These are phyloP conservation scores for Spergularia azorica DNA, from an alignment of 179 eudicot species.

Conservation along the genomic window DNA sequence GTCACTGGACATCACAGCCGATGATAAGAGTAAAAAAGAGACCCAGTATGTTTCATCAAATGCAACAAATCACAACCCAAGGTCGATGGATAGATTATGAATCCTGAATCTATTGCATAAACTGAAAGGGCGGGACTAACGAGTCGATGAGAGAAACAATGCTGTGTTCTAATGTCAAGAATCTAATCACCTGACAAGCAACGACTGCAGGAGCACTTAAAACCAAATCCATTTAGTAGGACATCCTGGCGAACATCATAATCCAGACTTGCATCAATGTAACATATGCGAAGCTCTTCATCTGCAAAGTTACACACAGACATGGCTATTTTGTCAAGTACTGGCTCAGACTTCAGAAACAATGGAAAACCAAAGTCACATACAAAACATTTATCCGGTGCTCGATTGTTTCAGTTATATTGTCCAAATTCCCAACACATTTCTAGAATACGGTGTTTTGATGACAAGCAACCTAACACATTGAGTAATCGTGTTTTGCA, in stretches of 20 bases:
- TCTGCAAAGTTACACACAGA: slow-evolving; percentile 39
- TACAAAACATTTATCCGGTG: no score
- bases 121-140: background rate
- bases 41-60: no score
- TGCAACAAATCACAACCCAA: no score
- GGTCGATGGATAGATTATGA: background rate
- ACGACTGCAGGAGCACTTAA: slow-evolving; percentile 66
- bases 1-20: no score
- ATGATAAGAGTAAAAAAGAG: no score
- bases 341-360: slow-evolving; percentile 3
- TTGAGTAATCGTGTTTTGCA: no score
- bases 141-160: background rate
- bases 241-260: slow-evolving; percentile 62
- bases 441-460: no score
- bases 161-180: background rate
- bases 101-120: background rate
- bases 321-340: background rate
- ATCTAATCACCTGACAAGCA: slow-evolving; percentile 65
- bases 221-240: slow-evolving; percentile 75
- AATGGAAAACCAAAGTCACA: background rate
- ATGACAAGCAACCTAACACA: no score
- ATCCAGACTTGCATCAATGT: slow-evolving; percentile 93
- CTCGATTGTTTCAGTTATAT: no score
- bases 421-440: no score
- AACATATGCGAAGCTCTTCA: slow-evolving; percentile 93